phyloP scores from a whole-genome alignment of 108 stramenopile species.

The Chaetoceros muelleri region DNA sequence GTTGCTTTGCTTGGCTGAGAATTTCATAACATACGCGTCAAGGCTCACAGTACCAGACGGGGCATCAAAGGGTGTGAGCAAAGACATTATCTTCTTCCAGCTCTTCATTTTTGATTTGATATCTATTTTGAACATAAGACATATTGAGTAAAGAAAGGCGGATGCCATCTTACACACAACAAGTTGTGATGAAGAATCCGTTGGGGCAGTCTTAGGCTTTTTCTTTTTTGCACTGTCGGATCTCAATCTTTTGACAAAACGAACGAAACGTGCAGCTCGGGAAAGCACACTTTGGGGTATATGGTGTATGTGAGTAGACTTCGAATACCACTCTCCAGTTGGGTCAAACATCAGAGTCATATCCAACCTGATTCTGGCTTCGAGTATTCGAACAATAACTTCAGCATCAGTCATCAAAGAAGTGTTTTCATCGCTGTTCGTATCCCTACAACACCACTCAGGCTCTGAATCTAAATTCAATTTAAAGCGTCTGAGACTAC shows the following conservation, averaged over 20 bases:
- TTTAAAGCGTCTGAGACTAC: not conserved
- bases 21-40: too few species aligned
- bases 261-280: not conserved
- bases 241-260: not conserved
- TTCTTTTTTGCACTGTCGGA: not conserved
- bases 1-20: too few species aligned
- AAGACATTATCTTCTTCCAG: not conserved
- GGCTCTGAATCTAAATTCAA: not conserved
- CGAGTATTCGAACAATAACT: not conserved
- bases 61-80: not conserved
- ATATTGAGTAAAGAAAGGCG: not conserved
- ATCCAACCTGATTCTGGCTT: not conserved
- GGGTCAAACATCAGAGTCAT: not conserved
- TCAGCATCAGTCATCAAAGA: not conserved
- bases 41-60: not conserved
- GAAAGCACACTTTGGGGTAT: not conserved
- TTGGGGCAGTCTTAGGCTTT: not conserved
- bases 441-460: not conserved
- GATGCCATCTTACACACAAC: not conserved
- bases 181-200: not conserved
- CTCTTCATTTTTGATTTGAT: not conserved
- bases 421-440: not conserved
- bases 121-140: not conserved
- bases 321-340: not conserved
- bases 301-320: not conserved